Conservation (phyloP, 225 moss, liverwort and hornwort genomes). For the Straminergon stramineum region DNA sequence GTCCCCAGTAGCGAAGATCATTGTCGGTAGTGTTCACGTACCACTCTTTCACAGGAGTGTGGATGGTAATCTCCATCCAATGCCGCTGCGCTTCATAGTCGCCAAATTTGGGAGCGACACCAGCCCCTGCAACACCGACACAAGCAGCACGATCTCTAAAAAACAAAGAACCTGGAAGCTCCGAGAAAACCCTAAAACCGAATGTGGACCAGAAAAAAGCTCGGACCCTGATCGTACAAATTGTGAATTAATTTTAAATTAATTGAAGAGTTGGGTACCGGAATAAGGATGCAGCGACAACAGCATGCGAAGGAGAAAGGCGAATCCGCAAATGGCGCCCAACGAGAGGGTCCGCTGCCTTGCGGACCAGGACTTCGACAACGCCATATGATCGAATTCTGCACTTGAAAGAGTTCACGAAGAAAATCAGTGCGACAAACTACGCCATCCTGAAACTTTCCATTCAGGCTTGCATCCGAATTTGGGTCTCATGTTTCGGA, state of each 20-base stretch:
- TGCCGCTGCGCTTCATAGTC: conserved; percentile 99
- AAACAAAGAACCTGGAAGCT: background rate
- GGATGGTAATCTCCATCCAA: conserved; percentile 98
- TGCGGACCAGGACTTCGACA: background rate
- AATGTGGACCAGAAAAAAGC: background rate
- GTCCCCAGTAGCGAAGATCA: conserved; percentile 87
- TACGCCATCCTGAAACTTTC: background rate
- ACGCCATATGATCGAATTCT: background rate
- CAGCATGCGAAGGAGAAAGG: conserved; percentile 62
- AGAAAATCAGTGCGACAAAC: background rate
- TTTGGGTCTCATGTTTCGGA: background rate
- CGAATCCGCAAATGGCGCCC: conserved; percentile 25
- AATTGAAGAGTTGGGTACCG: conserved; percentile 5
- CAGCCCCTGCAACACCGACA: conserved; percentile 39
- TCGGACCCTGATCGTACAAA: background rate
- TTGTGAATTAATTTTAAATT: too few species aligned
- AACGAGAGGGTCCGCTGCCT: background rate
- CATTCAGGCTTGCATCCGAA: too few species aligned
- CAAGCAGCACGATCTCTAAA: background rate
- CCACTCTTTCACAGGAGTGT: conserved; percentile 79
- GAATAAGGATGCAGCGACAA: conserved; percentile 78
- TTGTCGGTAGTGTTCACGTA: conserved; percentile 75
- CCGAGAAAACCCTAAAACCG: background rate
- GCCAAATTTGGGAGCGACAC: conserved; percentile 66
- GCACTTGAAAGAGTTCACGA: background rate